Evolutionary conservation across 768 basidiomycete genomes (phyloP).

Genomic region (Tulasnella calospora): DNA sequence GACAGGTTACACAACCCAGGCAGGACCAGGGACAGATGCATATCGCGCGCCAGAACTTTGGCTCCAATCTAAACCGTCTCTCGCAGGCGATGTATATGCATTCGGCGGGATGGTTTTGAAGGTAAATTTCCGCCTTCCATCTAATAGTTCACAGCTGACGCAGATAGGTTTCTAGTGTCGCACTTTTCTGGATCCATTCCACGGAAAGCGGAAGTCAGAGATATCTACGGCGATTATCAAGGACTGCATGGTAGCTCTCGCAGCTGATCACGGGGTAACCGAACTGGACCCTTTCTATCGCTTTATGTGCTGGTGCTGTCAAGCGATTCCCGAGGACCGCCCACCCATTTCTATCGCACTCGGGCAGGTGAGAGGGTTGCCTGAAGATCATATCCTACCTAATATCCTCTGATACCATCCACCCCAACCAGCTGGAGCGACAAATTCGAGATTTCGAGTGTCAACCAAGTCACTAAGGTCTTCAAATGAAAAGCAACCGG

Average conservation of each 20-base stretch:
- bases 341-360: background rate
- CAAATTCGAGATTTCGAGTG: background rate
- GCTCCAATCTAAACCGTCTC: background rate
- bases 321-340: background rate
- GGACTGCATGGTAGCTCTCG: background rate
- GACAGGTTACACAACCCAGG: conserved; percentile 1
- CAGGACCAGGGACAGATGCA: background rate
- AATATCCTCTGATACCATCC: background rate
- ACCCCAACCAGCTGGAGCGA: background rate
- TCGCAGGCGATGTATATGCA: background rate
- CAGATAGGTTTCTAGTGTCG: background rate
- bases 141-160: background rate
- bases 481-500: background rate
- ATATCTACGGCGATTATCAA: background rate
- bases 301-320: background rate
- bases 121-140: background rate
- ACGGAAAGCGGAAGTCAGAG: background rate
- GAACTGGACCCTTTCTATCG: background rate
- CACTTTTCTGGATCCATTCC: background rate
- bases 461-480: background rate
- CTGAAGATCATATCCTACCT: background rate
- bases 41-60: conserved; percentile 2
- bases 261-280: background rate
- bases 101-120: background rate
- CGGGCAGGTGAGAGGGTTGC: background rate